Base-by-base conservation (phyloP, 179 eudicot species). In the Patellifolia procumbens region DNA sequence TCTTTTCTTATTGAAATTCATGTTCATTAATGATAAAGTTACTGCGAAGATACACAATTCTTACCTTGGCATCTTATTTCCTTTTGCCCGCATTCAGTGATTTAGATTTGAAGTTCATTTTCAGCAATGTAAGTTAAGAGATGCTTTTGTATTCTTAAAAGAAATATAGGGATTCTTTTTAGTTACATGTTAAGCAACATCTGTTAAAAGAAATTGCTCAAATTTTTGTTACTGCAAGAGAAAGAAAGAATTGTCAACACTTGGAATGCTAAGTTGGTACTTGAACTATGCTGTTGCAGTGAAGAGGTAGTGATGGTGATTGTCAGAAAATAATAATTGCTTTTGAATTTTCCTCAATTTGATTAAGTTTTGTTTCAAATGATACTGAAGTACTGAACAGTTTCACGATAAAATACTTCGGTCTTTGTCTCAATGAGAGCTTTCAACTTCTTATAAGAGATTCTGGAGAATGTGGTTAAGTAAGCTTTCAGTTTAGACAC, bases 1-100 rank as follows among this genome's bases (percentile, higher is more conserved):
- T 81, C 80, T 81, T 87, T 77, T 74, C 77, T 75, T 35, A 83
- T 81, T 78, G 81, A 76, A 81, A 64, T 53, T 75, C 75, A 77
- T 39, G 56, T 81, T 84, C 72, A 70, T 67, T 61, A 52, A 49
- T 28, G 43, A 2, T 73, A 49, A 49, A 59, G 12, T 43, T 78
- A 70, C 43, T 70, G 28, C 48, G 34, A 46, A 17, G 31, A 37
- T 29, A 70, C 32, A 24, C 45, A 22, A 2, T 73, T 52, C 7
- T 58, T 26, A 29, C 29, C 34, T 79, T 22, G 45, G 39, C 43
- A 15, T 9, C 72, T 32, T 15, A 72, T 26, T 37, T 48, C 34
- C 73, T 31, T 19, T 22, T 58, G 8, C 45, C n/a, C 37, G 51
- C 42, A 8, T 60, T 4, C 34, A 39, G 67, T 59, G 31, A 35